Conservation (phyloP, 2,329 filamentous ascomycete species). For the Xylaria sp. region DNA sequence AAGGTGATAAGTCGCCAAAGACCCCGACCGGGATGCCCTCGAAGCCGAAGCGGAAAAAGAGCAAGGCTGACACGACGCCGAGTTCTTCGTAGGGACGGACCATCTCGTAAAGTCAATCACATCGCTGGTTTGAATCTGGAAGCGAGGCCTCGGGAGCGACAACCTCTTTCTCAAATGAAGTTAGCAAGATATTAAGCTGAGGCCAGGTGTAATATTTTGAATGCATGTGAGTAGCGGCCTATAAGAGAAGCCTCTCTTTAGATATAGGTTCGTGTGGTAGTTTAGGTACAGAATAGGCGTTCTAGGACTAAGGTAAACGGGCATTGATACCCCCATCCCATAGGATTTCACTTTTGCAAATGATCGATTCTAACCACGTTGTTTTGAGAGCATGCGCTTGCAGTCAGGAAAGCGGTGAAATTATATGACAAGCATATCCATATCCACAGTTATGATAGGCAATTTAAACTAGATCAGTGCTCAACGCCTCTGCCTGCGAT, state of each 20-base stretch:
- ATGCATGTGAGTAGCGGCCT: not conserved
- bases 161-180: not conserved
- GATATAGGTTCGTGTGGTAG: not conserved
- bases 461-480: too few relatives aligned
- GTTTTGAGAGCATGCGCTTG: too few relatives aligned
- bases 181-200: not conserved
- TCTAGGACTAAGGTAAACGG: slow-evolving; percentile 8
- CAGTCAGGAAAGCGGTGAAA: too few relatives aligned
- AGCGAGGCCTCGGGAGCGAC: slow-evolving; percentile 2
- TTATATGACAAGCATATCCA: too few relatives aligned
- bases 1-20: slow-evolving; percentile 39
- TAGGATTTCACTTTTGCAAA: slow-evolving; percentile 11
- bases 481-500: too few relatives aligned
- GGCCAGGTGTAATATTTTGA: not conserved
- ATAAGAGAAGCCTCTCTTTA: not conserved
- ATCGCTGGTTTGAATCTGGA: slow-evolving; percentile 2
- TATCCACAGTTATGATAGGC: too few relatives aligned
- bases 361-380: slow-evolving; percentile 3
- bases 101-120: not conserved
- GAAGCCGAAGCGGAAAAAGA: slow-evolving; percentile 44
- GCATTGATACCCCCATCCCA: slow-evolving; percentile 32
- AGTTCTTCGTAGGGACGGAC: slow-evolving; percentile 27
- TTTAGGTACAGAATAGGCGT: slow-evolving; percentile 14
- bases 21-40: slow-evolving; percentile 37
- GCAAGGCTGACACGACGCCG: slow-evolving; percentile 33